These are phyloP conservation scores for Sarcomyxa edulis DNA, from an alignment of 768 basidiomycete species.

Conservation along the genomic window DNA sequence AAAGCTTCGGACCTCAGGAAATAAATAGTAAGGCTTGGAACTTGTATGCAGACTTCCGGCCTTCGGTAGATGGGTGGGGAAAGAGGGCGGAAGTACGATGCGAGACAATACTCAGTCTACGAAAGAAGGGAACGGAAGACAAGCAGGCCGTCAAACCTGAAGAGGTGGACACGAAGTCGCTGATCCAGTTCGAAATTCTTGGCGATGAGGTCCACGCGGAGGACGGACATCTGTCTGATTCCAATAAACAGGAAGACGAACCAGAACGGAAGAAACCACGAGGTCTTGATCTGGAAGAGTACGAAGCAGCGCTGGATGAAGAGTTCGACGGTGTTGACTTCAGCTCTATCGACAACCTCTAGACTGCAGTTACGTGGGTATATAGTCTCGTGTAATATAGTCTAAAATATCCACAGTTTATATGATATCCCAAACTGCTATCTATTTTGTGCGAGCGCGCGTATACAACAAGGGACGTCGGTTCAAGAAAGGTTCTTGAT, in stretches of 20 bases:
- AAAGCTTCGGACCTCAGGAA: slow-evolving; percentile 51
- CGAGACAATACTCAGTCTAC: slow-evolving; percentile 57
- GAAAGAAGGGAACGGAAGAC: slow-evolving; percentile 25
- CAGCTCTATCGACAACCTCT: slow-evolving; percentile 15
- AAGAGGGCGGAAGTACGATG: slow-evolving; percentile 71
- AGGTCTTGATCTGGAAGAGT: slow-evolving; percentile 40
- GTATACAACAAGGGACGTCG: neutral
- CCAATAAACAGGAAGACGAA: slow-evolving; percentile 15
- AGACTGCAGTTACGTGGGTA: slow-evolving; percentile 10
- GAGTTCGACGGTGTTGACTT: slow-evolving; percentile 45
- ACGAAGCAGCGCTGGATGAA: slow-evolving; percentile 45
- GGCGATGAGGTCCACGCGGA: slow-evolving; percentile 2
- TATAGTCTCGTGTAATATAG: slow-evolving; percentile 13
- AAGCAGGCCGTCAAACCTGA: slow-evolving; percentile 9
- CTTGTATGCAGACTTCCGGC: slow-evolving; percentile 86
- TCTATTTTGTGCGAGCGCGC: no score
- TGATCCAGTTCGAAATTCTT: slow-evolving; percentile 14
- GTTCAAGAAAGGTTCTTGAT: slow-evolving; percentile 64
- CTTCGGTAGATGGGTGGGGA: slow-evolving; percentile 80
- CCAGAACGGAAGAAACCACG: slow-evolving; percentile 36
- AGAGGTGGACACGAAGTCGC: slow-evolving; percentile 6
- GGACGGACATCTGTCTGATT: no score
- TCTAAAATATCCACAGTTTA: no score
- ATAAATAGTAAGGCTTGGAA: slow-evolving; percentile 66
- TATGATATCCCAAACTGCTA: no score